Evolutionary conservation across 139 green algal species (phyloP), one percentile per base, ranked within the genome.

Genomic region (Asterochloris erici): DNA sequence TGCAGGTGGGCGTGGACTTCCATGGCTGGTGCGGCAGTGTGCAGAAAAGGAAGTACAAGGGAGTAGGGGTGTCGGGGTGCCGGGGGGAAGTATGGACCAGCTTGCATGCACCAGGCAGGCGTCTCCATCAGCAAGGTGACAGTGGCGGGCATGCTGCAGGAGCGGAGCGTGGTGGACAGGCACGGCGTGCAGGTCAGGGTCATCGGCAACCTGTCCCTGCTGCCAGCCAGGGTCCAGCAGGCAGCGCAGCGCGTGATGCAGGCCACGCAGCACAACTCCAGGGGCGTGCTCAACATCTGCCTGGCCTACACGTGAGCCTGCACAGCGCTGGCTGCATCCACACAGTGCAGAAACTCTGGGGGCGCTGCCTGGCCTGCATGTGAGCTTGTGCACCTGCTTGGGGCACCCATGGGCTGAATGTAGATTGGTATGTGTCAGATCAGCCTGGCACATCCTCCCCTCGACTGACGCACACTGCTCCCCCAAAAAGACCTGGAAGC

Each of bases 221-320:
- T 94, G 60, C 95, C 95, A 24, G 27, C 78, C 0, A 38, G 19
- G 0, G 92, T 98, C 61, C 90, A 92, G 74, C 84, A 73, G 12
- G 91, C 94, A 23, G 96, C 95, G 1, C 85, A 87, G 2, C 69
- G 69, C 0, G 85, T 96, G 12, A 97, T 96, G 93, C 73, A 80
- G 6, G 87, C 86, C 12, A 98, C 94, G 14, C 16, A 54, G 24
- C 80, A 88, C 60, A 75, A 89, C 66, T 82, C 69, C 29, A 64
- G 85, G 0, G 84, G 84, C 29, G 82, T 89, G 11, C 89, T 98
- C 64, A 98, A 99, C 88, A 94, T 99, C 60, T 98, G 93, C 88
- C 94, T 99, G 78, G 88, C 93, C 21, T 99, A 99, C 90, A 96
- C 91, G 89, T 95, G 77, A 87, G 92, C 79, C 0, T 14, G 14